phyloP scores from a whole-genome alignment of 495 filamentous ascomycete genomes.

The Aspergillus ostianus region DNA sequence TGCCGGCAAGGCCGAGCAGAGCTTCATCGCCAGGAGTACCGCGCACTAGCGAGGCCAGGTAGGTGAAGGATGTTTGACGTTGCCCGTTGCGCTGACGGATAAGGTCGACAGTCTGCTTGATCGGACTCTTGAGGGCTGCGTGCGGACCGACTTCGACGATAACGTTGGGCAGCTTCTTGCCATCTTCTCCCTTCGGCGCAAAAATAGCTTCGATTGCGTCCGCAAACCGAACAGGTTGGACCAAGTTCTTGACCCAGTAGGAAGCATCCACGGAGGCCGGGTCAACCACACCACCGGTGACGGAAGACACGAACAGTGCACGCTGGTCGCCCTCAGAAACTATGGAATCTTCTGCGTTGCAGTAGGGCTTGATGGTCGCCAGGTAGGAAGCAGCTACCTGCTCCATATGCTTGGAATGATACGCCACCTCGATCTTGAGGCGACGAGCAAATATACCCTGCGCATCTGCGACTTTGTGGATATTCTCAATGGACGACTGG shows the following conservation, averaged over 20 bases:
- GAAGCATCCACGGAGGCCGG: slow-evolving; percentile 3
- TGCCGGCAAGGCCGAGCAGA: background rate
- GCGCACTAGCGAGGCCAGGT: background rate
- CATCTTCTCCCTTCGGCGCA: background rate
- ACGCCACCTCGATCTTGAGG: slow-evolving; percentile 22
- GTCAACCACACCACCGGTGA: slow-evolving; percentile 1
- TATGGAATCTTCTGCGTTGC: background rate
- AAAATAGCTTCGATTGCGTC: slow-evolving; percentile 21
- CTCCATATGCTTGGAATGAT: slow-evolving; percentile 34
- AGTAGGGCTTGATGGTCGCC: slow-evolving; percentile 20
- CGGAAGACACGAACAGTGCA: slow-evolving; percentile 5
- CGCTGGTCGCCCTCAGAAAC: background rate
- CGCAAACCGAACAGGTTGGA: slow-evolving; percentile 27
- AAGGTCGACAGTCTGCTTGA: slow-evolving; percentile 14
- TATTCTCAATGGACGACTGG: slow-evolving; percentile 27
- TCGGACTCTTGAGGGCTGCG: slow-evolving; percentile 32
- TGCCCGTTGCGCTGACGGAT: background rate
- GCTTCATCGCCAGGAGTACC: background rate
- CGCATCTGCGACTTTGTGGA: slow-evolving; percentile 17
- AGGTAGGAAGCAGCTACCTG: slow-evolving; percentile 12
- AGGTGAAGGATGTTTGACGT: background rate
- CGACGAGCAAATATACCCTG: slow-evolving; percentile 10
- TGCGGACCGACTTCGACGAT: slow-evolving; percentile 51
- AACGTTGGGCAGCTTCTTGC: slow-evolving; percentile 8
- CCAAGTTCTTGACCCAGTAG: slow-evolving; percentile 22